Percentiles rank a stretch among this genome's conserved stretches.
Evolutionary conservation across 202 grass and related monocot genomes (phyloP).

Genomic region (Bolboschoenoplectus hybrid): DNA sequence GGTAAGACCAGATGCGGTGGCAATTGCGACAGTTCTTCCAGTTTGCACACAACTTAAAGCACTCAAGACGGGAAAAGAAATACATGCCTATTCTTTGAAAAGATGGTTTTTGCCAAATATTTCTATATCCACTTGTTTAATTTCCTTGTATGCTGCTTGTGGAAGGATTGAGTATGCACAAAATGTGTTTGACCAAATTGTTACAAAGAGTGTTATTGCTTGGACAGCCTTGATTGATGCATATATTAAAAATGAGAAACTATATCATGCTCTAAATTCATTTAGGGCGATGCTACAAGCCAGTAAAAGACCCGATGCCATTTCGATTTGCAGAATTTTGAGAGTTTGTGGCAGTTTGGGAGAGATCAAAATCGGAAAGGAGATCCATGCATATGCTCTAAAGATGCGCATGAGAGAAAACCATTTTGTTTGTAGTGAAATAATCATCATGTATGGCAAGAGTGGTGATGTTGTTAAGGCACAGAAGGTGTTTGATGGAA

Average conservation of each 20-base stretch:
- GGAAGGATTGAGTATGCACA: conserved; percentile 58
- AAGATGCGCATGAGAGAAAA: conserved; percentile 66
- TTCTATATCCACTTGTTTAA: conserved; percentile 75
- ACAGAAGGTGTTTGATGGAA: conserved; percentile 60
- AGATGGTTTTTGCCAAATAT: conserved; percentile 79
- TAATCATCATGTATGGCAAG: conserved; percentile 78
- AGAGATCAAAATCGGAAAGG: conserved; percentile 54
- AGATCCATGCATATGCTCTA: conserved; percentile 67
- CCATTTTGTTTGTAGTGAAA: conserved; percentile 62
- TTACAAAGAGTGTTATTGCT: conserved; percentile 70
- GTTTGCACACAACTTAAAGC: conserved; percentile 74
- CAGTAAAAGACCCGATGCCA: conserved; percentile 57
- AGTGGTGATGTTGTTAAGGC: conserved; percentile 64
- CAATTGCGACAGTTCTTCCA: conserved; percentile 69
- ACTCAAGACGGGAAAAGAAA: conserved; percentile 63
- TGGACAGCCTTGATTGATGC: conserved; percentile 87
- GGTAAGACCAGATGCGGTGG: conserved; percentile 64
- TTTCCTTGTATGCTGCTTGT: conserved; percentile 66
- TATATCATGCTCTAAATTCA: conserved; percentile 54
- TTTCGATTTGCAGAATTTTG: conserved; percentile 74
- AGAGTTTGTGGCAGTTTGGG: conserved; percentile 52
- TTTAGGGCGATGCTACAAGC: conserved; percentile 70
- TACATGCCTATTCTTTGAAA: conserved; percentile 78
- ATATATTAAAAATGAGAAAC: conserved; percentile 68
- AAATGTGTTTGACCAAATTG: conserved; percentile 66